A percentile compares a stretch with the other conserved stretches of the same genome.
Evolutionary conservation across 495 filamentous ascomycete genomes (phyloP).

Genomic region (Podospora tetraspora): DNA sequence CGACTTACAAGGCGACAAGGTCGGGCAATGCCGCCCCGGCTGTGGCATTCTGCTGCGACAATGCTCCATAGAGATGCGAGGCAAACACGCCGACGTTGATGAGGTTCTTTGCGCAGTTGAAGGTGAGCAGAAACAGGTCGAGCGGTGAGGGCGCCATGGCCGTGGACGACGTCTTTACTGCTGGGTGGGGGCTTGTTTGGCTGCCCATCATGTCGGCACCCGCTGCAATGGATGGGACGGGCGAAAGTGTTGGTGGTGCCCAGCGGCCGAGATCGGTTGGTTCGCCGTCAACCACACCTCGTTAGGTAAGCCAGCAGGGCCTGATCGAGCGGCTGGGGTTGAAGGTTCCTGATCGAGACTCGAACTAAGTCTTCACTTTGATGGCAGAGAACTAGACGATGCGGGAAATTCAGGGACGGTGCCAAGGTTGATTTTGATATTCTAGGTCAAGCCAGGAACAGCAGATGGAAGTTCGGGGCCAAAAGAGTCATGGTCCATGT

Average conservation of each 20-base stretch:
- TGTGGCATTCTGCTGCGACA: conserved; percentile 47
- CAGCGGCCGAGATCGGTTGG: conserved; percentile 1
- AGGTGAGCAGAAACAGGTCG: conserved; percentile 73
- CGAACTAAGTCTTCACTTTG: neutral
- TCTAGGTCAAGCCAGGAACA: neutral
- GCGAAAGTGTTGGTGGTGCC: neutral
- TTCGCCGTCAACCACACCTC: neutral
- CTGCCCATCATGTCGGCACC: conserved; percentile 12
- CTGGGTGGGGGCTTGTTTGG: conserved; percentile 3
- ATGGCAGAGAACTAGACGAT: neutral
- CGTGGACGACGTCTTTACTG: neutral
- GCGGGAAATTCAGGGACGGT: neutral
- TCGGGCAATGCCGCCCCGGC: conserved; percentile 46
- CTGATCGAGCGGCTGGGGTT: neutral
- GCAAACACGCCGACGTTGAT: conserved; percentile 63
- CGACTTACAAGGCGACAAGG: conserved; percentile 55
- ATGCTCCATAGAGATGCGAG: conserved; percentile 63
- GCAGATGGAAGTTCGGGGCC: neutral
- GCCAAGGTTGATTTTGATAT: neutral
- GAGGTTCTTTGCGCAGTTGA: conserved; percentile 74
- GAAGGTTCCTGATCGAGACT: neutral
- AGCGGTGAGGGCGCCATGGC: conserved; percentile 33
- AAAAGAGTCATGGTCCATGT: neutral
- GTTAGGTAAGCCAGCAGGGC: neutral
- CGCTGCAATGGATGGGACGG: neutral